These are phyloP conservation scores for Pyracantha coccinea DNA, from an alignment of 331 rosid species.

Conservation along the genomic window DNA sequence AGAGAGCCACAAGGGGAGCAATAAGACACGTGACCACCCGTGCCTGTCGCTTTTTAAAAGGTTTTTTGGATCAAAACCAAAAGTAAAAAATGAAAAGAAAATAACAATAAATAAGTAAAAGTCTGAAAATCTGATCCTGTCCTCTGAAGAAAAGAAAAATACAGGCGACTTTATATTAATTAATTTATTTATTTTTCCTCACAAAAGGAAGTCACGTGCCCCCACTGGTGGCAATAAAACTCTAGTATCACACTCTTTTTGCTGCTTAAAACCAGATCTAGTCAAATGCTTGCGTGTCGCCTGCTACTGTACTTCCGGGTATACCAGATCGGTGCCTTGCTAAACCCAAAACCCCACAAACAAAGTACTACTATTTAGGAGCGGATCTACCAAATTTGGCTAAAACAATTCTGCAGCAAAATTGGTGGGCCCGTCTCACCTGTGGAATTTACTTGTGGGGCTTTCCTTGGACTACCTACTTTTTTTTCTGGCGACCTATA, in stretches of 20 bases:
- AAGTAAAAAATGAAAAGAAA: background rate
- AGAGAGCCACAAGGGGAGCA: background rate
- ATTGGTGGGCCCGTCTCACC: background rate
- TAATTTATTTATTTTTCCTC: background rate
- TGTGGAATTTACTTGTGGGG: background rate
- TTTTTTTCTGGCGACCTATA: too few relatives aligned
- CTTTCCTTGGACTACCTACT: background rate
- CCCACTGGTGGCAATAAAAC: background rate
- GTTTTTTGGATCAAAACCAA: background rate
- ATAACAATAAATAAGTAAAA: background rate
- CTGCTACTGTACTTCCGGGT: background rate
- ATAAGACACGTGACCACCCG: slow-evolving; percentile 23
- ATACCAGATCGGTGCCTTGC: background rate
- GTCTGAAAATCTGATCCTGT: slow-evolving; percentile 5
- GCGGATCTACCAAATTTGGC: background rate
- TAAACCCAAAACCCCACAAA: background rate
- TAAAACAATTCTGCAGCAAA: background rate
- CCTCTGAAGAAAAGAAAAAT: background rate
- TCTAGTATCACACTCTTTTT: background rate
- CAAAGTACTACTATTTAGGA: background rate
- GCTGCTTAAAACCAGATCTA: background rate
- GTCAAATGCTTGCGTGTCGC: slow-evolving; percentile 15
- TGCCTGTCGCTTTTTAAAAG: slow-evolving; percentile 14
- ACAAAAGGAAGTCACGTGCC: slow-evolving; percentile 26
- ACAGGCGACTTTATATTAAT: background rate